Percentiles rank a stretch among this genome's conserved stretches.
phyloP scores from a whole-genome alignment of 768 basidiomycete species.

The Boletellus sp. region DNA sequence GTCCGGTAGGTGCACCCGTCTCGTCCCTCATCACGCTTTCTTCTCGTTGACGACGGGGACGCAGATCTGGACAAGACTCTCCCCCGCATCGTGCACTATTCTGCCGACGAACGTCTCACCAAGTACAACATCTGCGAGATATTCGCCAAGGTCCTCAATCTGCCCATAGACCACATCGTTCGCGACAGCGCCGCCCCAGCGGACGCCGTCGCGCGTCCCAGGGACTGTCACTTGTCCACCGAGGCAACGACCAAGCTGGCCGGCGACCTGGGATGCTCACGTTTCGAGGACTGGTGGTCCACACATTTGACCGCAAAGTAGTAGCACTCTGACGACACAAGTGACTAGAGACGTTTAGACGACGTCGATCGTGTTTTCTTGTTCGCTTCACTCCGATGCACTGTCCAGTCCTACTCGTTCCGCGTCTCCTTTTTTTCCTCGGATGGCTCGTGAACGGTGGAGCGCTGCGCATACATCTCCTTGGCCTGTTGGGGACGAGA shows the following conservation, averaged over 20 bases:
- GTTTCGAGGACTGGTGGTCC: conserved; percentile 87
- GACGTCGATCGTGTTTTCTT: no score
- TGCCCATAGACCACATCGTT: conserved; percentile 72
- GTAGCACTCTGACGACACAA: background rate
- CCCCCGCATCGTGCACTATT: conserved; percentile 76
- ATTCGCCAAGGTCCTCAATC: conserved; percentile 64
- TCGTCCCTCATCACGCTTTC: background rate
- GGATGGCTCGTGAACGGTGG: conserved; percentile 6
- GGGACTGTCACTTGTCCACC: conserved; percentile 76
- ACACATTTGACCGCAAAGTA: conserved; percentile 37
- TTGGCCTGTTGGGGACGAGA: conserved; percentile 18
- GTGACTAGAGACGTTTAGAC: no score
- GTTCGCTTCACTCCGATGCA: no score
- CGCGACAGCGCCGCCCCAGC: conserved; percentile 65
- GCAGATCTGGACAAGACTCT: conserved; percentile 33
- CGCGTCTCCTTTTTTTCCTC: conserved; percentile 9
- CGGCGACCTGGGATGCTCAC: conserved; percentile 54
- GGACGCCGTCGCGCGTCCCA: conserved; percentile 72
- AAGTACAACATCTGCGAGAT: conserved; percentile 91
- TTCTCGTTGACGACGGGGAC: background rate
- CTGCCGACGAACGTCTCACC: conserved; percentile 75
- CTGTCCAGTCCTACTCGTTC: background rate
- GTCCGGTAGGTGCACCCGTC: conserved; percentile 44
- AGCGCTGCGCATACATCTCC: conserved; percentile 16
- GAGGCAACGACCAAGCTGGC: conserved; percentile 68